These are phyloP conservation scores for Phlebopus sp. DNA, from an alignment of 1,284 basidiomycete genomes.

Conservation along the genomic window DNA sequence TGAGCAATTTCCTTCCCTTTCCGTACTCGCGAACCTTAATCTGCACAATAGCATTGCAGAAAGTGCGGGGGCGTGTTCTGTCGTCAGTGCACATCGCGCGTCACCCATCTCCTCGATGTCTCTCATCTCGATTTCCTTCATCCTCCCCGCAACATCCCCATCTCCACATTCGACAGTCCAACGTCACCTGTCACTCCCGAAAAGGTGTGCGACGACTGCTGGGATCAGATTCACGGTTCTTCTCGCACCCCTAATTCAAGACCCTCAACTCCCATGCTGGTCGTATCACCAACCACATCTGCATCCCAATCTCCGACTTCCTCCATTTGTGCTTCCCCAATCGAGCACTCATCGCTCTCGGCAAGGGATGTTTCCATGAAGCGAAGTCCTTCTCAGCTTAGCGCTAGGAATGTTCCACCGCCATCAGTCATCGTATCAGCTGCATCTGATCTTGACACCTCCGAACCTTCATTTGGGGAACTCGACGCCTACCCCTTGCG, in stretches of 20 bases:
- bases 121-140: slow-evolving; percentile 64
- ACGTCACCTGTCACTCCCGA: slow-evolving; percentile 47
- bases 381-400: slow-evolving; percentile 32
- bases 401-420: slow-evolving; percentile 31
- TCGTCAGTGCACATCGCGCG: slow-evolving; percentile 50
- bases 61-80: slow-evolving; percentile 80
- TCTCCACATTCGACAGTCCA: slow-evolving; percentile 53
- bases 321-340: slow-evolving; percentile 35
- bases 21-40: slow-evolving; percentile 19
- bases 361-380: slow-evolving; percentile 21
- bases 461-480: slow-evolving; percentile 52
- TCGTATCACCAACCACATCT: slow-evolving; percentile 30
- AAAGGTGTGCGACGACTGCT: slow-evolving; percentile 73
- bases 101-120: slow-evolving; percentile 62
- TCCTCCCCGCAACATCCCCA: slow-evolving; percentile 62
- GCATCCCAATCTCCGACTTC: slow-evolving; percentile 34
- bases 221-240: slow-evolving; percentile 63
- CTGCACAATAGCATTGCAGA: slow-evolving; percentile 59
- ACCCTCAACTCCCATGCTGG: slow-evolving; percentile 28
- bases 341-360: slow-evolving; percentile 26
- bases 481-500: slow-evolving; percentile 67
- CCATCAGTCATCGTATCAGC: slow-evolving; percentile 35
- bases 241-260: slow-evolving; percentile 44
- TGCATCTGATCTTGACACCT: slow-evolving; percentile 28
- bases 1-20: slow-evolving; percentile 34